A percentile compares a stretch with the other conserved stretches of the same genome.
Conservation (phyloP, 257 asterid genomes). For the Capsicum chinense region DNA sequence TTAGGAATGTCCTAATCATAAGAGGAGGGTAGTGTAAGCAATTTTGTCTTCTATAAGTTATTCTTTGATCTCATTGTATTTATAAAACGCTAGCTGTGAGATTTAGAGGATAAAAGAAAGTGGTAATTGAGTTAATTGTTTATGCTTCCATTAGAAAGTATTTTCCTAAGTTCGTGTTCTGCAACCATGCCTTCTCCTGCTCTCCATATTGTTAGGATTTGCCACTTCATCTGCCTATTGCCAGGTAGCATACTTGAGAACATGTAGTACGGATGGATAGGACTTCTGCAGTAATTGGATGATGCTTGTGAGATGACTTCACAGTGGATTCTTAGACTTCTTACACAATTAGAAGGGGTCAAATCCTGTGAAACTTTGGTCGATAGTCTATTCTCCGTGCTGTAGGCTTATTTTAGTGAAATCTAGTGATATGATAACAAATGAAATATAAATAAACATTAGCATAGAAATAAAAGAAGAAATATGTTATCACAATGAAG, state of each 20-base stretch:
- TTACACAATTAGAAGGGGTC: conserved; percentile 15
- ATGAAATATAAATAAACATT: neutral
- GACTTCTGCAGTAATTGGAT: neutral
- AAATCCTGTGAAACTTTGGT: neutral
- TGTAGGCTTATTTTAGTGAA: conserved; percentile 1
- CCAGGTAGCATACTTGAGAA: neutral
- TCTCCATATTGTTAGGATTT: neutral
- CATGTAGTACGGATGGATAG: neutral
- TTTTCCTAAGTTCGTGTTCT: neutral
- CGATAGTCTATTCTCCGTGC: neutral
- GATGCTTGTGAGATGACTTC: conserved; percentile 16
- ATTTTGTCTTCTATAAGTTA: neutral
- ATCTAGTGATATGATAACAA: neutral
- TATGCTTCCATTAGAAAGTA: conserved; percentile 12
- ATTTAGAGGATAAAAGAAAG: conserved; percentile 3
- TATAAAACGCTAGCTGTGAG: neutral
- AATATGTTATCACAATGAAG: neutral
- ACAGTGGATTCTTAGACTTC: neutral
- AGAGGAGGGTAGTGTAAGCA: neutral
- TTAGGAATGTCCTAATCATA: neutral
- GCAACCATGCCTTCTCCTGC: neutral
- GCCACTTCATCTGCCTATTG: neutral
- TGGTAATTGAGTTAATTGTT: neutral
- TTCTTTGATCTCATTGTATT: neutral
- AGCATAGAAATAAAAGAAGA: neutral